Conservation (phyloP, 2,329 filamentous ascomycete genomes). For the Chlorencoelia australis region DNA sequence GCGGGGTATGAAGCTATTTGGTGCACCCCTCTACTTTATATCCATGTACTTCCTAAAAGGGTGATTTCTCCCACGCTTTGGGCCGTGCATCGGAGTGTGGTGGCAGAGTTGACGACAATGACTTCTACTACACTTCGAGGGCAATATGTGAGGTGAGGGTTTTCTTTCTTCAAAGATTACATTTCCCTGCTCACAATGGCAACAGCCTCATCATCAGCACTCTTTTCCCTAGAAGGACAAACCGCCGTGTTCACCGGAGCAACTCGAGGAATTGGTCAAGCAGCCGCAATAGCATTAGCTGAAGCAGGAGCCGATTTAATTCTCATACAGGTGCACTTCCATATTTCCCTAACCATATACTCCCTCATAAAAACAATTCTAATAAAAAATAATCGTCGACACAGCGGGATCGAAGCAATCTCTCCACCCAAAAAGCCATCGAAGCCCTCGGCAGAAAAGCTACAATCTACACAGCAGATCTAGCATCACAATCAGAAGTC, state of each 20-base stretch:
- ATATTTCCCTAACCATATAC: too few species aligned
- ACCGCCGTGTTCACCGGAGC: conserved; percentile 31
- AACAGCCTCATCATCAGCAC: conserved; percentile 11
- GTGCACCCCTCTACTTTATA: too few species aligned
- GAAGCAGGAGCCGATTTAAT: conserved; percentile 32
- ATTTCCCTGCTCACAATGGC: too few species aligned
- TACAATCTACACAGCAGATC: conserved; percentile 59
- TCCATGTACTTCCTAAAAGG: too few species aligned
- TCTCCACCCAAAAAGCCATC: conserved; percentile 48
- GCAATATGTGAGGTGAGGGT: too few species aligned
- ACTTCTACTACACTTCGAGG: too few species aligned
- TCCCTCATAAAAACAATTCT: too few species aligned
- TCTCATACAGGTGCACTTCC: conserved; percentile 29
- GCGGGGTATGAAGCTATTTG: too few species aligned
- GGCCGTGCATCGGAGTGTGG: too few species aligned
- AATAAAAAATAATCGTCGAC: neutral
- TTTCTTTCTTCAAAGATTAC: too few species aligned
- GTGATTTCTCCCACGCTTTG: too few species aligned
- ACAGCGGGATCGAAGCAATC: conserved; percentile 23
- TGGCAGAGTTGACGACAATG: too few species aligned
- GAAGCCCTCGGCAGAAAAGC: conserved; percentile 56
- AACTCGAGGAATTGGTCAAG: conserved; percentile 31
- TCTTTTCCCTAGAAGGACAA: conserved; percentile 29
- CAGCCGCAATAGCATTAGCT: conserved; percentile 29
- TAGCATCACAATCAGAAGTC: conserved; percentile 51